A percentile compares a stretch with the other conserved stretches of the same genome.
Evolutionary conservation across 2,329 filamentous ascomycete species (phyloP).

Genomic region (Parastagonospora nodorum): DNA sequence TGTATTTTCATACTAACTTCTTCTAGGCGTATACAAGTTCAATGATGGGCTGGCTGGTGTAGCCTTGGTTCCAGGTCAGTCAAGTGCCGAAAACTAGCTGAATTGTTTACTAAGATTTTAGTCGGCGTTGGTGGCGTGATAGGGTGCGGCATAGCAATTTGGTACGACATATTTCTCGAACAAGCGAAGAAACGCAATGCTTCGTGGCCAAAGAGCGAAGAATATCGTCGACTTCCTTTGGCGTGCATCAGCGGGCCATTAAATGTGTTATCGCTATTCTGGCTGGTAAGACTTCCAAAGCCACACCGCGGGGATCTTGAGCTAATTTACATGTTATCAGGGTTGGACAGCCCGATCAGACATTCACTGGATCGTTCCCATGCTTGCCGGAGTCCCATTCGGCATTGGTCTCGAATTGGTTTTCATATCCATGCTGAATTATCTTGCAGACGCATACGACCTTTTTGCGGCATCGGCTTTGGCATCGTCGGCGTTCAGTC

Average conservation of each 20-base stretch:
- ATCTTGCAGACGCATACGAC: constrained; percentile 53
- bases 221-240: constrained; percentile 70
- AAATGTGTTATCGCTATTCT: constrained; percentile 25
- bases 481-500: constrained; percentile 74
- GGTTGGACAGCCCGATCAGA: constrained; percentile 8
- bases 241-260: constrained; percentile 70
- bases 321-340: constrained; percentile 7
- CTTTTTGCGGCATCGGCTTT: constrained; percentile 75
- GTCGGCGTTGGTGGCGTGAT: constrained; percentile 65
- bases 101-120: constrained; percentile 65
- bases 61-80: constrained; percentile 26
- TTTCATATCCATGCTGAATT: constrained; percentile 55
- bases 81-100: constrained; percentile 65
- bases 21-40: constrained; percentile 10
- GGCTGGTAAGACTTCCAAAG: constrained; percentile 8
- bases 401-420: constrained; percentile 63
- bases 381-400: constrained; percentile 53
- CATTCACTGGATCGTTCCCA: constrained; percentile 32
- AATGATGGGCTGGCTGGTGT: constrained; percentile 9
- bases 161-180: constrained; percentile 64
- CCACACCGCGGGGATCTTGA: constrained; percentile 9
- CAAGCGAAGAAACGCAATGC: constrained; percentile 59
- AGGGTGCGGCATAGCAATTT: constrained; percentile 63
- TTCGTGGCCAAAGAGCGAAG: constrained; percentile 27
- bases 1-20: constrained; percentile 5